phyloP scores from a whole-genome alignment of 2,329 filamentous ascomycete species.

The Phaeosphaeria sp. region DNA sequence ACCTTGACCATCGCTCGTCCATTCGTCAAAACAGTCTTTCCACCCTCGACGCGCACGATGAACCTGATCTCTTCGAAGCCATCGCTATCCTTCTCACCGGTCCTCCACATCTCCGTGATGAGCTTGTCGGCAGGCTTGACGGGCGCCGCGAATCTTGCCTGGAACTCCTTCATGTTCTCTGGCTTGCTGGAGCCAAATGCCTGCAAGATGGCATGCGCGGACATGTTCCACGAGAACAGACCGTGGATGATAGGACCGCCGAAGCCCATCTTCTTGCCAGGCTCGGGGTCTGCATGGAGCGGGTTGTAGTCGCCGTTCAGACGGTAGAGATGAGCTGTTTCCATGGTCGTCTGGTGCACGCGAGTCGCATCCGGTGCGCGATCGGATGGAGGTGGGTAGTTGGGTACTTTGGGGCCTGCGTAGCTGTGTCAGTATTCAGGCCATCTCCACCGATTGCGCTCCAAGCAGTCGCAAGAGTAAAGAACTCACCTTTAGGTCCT shows the following conservation, averaged over 20 bases:
- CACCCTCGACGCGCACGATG: conserved; percentile 75
- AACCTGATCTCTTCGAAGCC: conserved; percentile 85
- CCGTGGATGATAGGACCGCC: conserved; percentile 89
- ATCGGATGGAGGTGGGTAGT: conserved; percentile 77
- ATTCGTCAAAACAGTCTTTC: conserved; percentile 87
- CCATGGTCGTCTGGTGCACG: conserved; percentile 71
- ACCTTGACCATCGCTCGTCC: conserved; percentile 79
- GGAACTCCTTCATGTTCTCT: conserved; percentile 83
- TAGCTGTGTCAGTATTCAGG: neutral
- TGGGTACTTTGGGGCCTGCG: conserved; percentile 70
- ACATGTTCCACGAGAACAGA: conserved; percentile 84
- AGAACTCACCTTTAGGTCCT: conserved; percentile 76
- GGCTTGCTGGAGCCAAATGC: conserved; percentile 78
- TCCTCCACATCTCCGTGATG: conserved; percentile 80
- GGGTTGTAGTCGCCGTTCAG: conserved; percentile 96
- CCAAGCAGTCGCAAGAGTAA: neutral
- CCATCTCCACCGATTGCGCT: neutral
- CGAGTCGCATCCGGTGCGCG: conserved; percentile 74
- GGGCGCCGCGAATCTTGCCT: conserved; percentile 84
- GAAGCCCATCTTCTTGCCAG: conserved; percentile 88
- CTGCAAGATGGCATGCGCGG: conserved; percentile 75
- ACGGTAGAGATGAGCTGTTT: conserved; percentile 68
- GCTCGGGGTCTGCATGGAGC: conserved; percentile 84
- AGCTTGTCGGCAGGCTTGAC: conserved; percentile 85
- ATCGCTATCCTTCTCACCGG: conserved; percentile 66